A percentile compares a stretch with the other conserved stretches of the same genome.
These are phyloP conservation scores for Omphalotus guepiniiformis DNA, from an alignment of 768 basidiomycete genomes.

Conservation along the genomic window DNA sequence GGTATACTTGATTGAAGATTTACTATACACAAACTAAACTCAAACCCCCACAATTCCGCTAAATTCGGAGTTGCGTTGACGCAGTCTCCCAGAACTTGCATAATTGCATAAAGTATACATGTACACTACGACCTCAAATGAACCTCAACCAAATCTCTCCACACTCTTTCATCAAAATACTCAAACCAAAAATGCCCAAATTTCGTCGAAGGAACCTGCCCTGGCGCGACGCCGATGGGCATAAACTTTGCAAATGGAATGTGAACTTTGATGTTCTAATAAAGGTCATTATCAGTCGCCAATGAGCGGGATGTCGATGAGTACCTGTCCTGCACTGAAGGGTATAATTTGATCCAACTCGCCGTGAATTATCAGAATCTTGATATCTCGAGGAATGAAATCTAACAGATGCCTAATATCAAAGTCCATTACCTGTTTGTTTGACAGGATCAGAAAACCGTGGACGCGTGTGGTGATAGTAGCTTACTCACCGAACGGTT, in stretches of 20 bases:
- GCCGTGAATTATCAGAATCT: slow-evolving; percentile 40
- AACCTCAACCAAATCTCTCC: slow-evolving; percentile 27
- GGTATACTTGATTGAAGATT: no score
- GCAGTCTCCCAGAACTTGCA: no score
- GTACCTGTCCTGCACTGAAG: slow-evolving; percentile 26
- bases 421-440: slow-evolving; percentile 3
- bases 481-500: slow-evolving; percentile 11
- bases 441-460: not conserved
- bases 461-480: not conserved
- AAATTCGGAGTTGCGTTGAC: no score
- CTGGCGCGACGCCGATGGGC: slow-evolving; percentile 23
- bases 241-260: slow-evolving; percentile 29
- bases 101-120: no score
- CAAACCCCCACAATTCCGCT: no score
- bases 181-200: slow-evolving; percentile 40
- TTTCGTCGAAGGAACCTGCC: slow-evolving; percentile 30
- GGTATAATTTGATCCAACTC: slow-evolving; percentile 33
- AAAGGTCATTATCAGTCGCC: not conserved
- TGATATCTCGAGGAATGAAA: slow-evolving; percentile 25
- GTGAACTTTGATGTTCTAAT: slow-evolving; percentile 25
- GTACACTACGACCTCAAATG: slow-evolving; percentile 24
- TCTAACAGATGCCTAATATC: slow-evolving; percentile 14
- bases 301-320: not conserved
- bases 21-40: no score
- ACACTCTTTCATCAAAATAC: slow-evolving; percentile 33